phyloP scores from a whole-genome alignment of 805 yeast species.

The Vanderwaltozyma tropicalis region DNA sequence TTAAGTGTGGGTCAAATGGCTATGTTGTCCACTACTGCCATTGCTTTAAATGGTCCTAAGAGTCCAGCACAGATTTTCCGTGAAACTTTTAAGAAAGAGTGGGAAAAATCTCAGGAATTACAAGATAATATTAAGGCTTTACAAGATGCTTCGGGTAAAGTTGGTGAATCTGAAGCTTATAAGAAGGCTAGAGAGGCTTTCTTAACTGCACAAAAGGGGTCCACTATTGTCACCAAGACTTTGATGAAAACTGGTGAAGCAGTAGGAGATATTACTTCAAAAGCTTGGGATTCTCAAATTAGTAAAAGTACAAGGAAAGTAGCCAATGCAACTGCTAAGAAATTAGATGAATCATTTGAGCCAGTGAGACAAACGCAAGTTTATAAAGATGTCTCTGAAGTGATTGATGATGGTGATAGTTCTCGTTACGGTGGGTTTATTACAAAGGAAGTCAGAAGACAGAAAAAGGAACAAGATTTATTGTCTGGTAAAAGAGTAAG shows the following conservation, averaged over 20 bases:
- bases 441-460: conserved; percentile 67
- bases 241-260: conserved; percentile 86
- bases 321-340: conserved; percentile 72
- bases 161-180: conserved; percentile 90
- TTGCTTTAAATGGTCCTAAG: conserved; percentile 12
- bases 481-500: conserved; percentile 50
- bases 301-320: conserved; percentile 82
- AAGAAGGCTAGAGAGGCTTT: conserved; percentile 89
- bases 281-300: conserved; percentile 94
- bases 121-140: conserved; percentile 89
- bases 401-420: conserved; percentile 85
- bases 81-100: conserved; percentile 83
- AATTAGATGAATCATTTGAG: conserved; percentile 74
- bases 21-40: conserved; percentile 9
- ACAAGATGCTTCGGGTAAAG: conserved; percentile 89
- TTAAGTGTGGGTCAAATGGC: no score
- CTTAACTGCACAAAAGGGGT: conserved; percentile 66
- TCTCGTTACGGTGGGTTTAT: conserved; percentile 88
- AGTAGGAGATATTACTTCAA: conserved; percentile 78
- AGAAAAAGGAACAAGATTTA: conserved; percentile 55
- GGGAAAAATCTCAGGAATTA: conserved; percentile 81
- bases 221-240: conserved; percentile 61
- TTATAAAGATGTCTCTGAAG: conserved; percentile 80
- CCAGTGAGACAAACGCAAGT: conserved; percentile 88
- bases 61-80: conserved; percentile 86